phyloP scores from a whole-genome alignment of 140 eudicot genomes.

The Erigeron philadelphicus region DNA sequence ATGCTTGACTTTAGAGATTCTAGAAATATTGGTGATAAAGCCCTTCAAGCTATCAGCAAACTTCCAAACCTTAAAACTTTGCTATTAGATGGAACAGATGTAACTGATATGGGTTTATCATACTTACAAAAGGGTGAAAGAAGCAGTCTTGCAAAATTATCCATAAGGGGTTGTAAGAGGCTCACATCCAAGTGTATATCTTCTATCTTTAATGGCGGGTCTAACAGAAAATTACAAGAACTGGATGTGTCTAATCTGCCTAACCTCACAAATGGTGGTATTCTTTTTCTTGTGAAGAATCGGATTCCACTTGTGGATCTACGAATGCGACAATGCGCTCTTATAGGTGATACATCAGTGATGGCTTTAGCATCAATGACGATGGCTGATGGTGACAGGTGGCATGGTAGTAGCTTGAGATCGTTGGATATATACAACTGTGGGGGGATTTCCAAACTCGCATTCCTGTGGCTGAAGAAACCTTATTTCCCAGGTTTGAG shows the following conservation, averaged over 20 bases:
- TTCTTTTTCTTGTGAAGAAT: slow-evolving; percentile 64
- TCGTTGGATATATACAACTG: slow-evolving; percentile 76
- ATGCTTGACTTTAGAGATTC: slow-evolving; percentile 78
- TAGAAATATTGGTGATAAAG: slow-evolving; percentile 75
- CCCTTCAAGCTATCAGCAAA: slow-evolving; percentile 56
- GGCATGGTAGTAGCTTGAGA: slow-evolving; percentile 75
- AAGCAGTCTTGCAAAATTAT: slow-evolving; percentile 53
- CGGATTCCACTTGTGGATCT: slow-evolving; percentile 63
- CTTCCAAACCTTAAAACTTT: slow-evolving; percentile 63
- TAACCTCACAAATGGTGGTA: slow-evolving; percentile 61
- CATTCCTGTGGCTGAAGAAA: slow-evolving; percentile 76
- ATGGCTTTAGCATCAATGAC: slow-evolving; percentile 96
- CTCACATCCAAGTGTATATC: slow-evolving; percentile 76
- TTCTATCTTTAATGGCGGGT: slow-evolving; percentile 46
- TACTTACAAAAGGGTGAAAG: slow-evolving; percentile 49
- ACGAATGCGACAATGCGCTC: slow-evolving; percentile 80
- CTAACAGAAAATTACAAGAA: slow-evolving; percentile 51
- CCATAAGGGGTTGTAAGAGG: slow-evolving; percentile 87
- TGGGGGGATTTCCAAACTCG: slow-evolving; percentile 70
- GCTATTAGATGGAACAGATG: slow-evolving; percentile 72
- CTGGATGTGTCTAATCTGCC: slow-evolving; percentile 82
- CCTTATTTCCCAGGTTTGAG: slow-evolving; percentile 94
- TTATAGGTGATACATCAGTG: slow-evolving; percentile 79
- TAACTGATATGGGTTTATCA: slow-evolving; percentile 66
- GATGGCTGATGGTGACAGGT: slow-evolving; percentile 57